phyloP scores from a whole-genome alignment of 495 filamentous ascomycete species.

The Tuber aestivum region DNA sequence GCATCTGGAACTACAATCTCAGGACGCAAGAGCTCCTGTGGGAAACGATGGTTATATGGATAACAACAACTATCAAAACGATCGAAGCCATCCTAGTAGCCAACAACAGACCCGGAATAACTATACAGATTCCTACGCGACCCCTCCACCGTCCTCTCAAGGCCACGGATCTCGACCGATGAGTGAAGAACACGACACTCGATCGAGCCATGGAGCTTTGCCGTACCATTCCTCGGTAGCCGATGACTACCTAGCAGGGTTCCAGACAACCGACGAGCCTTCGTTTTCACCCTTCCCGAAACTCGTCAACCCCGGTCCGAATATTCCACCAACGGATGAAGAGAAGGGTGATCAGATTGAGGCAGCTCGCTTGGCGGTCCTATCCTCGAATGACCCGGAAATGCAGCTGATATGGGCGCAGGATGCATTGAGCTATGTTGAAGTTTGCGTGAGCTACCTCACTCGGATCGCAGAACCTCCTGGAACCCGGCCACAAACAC shows the following conservation, averaged over 20 bases:
- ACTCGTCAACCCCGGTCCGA: constrained; percentile 69
- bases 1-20: constrained; percentile 76
- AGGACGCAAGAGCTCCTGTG: constrained; percentile 13
- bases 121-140: constrained; percentile 41
- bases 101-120: constrained; percentile 34
- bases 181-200: constrained; percentile 44
- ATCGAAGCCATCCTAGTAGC: constrained; percentile 39
- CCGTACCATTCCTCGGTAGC: constrained; percentile 43
- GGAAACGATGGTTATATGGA: constrained; percentile 24
- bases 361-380: constrained; percentile 69
- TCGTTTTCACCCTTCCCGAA: constrained; percentile 90
- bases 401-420: constrained; percentile 97
- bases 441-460: constrained; percentile 68
- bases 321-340: constrained; percentile 90
- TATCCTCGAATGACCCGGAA: constrained; percentile 90
- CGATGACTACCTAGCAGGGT: constrained; percentile 48
- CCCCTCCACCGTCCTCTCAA: constrained; percentile 37
- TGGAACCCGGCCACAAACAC: constrained; percentile 63
- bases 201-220: constrained; percentile 36
- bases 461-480: constrained; percentile 60
- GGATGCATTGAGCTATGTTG: constrained; percentile 82
- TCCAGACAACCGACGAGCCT: constrained; percentile 56
- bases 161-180: constrained; percentile 39
- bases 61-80: constrained; percentile 45
- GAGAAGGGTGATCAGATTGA: constrained; percentile 85